Evolutionary conservation across 331 rosid species (phyloP).

Genomic region (Telfairia occidentalis): DNA sequence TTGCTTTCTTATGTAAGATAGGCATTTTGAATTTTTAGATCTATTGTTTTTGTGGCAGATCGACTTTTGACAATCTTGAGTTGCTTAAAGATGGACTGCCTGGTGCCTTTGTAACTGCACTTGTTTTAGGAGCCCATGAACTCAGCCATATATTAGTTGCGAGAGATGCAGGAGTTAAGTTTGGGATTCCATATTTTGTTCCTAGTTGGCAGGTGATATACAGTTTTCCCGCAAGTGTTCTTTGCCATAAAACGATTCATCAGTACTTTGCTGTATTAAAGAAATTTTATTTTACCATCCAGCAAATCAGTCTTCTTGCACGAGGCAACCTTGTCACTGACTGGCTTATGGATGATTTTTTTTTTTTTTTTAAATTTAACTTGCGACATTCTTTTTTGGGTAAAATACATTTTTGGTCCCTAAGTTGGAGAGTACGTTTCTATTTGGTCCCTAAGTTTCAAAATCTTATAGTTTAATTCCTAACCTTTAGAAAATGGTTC

Average conservation of each 20-base stretch:
- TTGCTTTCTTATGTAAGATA: neutral
- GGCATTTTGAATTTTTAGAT: neutral
- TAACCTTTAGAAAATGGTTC: no score
- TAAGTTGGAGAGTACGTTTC: no score
- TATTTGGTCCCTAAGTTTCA: no score
- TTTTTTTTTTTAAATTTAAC: neutral
- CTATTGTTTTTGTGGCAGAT: conserved; percentile 48
- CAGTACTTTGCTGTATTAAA: neutral
- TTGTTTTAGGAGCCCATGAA: conserved; percentile 73
- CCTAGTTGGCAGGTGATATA: conserved; percentile 47
- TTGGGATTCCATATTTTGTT: conserved; percentile 85
- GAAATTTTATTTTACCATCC: neutral
- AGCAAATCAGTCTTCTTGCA: conserved; percentile 6
- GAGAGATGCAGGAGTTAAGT: conserved; percentile 48
- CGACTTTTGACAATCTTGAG: conserved; percentile 78
- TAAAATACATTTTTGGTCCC: no score
- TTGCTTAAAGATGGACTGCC: conserved; percentile 83
- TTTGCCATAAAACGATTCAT: neutral
- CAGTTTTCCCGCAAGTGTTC: neutral
- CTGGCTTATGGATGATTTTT: neutral
- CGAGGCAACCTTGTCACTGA: neutral
- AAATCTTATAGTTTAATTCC: no score
- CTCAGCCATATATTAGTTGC: conserved; percentile 71
- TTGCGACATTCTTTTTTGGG: neutral
- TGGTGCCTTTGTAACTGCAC: conserved; percentile 80